These are phyloP conservation scores for Apophysomyces variabilis DNA, from an alignment of 371 early-diverging fungal species.

Conservation along the genomic window DNA sequence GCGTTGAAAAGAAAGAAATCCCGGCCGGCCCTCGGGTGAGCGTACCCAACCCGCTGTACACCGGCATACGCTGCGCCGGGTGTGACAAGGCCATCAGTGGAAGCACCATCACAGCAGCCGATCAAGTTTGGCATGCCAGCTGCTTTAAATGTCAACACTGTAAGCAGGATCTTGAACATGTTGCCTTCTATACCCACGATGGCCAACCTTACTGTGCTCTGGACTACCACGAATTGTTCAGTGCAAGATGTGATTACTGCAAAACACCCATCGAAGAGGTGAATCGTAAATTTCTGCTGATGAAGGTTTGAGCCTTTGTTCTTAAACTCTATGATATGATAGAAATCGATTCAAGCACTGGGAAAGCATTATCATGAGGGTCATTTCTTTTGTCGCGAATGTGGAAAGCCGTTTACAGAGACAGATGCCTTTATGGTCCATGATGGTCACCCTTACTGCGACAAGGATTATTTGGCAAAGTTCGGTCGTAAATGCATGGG, in stretches of 20 bases:
- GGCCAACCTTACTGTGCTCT: conserved; percentile 67
- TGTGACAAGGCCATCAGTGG: conserved; percentile 60
- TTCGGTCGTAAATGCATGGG: conserved; percentile 69
- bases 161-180: conserved; percentile 58
- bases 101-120: conserved; percentile 65
- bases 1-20: not conserved
- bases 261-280: conserved; percentile 68
- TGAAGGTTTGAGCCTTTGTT: not conserved
- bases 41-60: conserved; percentile 25
- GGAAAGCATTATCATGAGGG: conserved; percentile 74
- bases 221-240: conserved; percentile 69
- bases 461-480: conserved; percentile 65
- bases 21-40: conserved; percentile 13
- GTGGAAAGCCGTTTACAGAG: conserved; percentile 66
- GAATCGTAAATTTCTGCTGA: conserved; percentile 18
- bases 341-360: conserved; percentile 65
- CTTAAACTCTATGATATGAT: not conserved
- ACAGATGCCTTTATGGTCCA: conserved; percentile 67
- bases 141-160: conserved; percentile 78
- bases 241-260: conserved; percentile 70
- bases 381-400: conserved; percentile 81
- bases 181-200: conserved; percentile 67
- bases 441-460: conserved; percentile 77
- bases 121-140: conserved; percentile 71
- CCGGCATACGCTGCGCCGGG: conserved; percentile 47